These are phyloP conservation scores for Lactarius evosmus DNA, from an alignment of 768 basidiomycete species.

Conservation along the genomic window DNA sequence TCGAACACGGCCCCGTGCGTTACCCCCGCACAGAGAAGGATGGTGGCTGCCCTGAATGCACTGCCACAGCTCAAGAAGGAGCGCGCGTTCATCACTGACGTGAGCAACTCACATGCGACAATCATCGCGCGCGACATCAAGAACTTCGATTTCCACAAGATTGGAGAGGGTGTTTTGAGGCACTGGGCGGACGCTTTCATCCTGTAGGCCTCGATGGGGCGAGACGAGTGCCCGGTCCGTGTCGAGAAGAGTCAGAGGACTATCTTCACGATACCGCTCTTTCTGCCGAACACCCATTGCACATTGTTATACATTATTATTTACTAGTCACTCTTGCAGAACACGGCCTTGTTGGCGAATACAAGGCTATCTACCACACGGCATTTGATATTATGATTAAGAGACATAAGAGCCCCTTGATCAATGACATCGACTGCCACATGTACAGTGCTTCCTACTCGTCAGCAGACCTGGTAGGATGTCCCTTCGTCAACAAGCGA, in stretches of 20 bases:
- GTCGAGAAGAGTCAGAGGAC: neutral
- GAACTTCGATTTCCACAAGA: constrained; percentile 52
- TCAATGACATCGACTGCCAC: too few species aligned
- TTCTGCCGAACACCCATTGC: neutral
- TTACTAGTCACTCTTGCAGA: neutral
- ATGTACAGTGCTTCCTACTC: too few species aligned
- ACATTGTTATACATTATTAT: neutral
- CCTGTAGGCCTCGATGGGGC: constrained; percentile 32
- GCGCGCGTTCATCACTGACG: constrained; percentile 55
- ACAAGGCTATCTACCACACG: too few species aligned
- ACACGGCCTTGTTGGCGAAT: too few species aligned
- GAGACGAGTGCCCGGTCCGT: neutral
- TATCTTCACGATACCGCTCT: neutral
- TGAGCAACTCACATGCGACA: constrained; percentile 65
- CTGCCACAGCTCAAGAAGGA: constrained; percentile 70
- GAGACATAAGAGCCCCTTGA: too few species aligned
- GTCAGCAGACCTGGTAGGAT: neutral
- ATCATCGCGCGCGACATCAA: constrained; percentile 69
- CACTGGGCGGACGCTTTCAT: constrained; percentile 70
- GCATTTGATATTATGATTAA: too few species aligned
- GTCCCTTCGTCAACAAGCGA: neutral
- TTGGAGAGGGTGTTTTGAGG: constrained; percentile 62
- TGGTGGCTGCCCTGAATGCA: constrained; percentile 58
- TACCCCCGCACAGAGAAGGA: constrained; percentile 53
- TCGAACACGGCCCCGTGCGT: constrained; percentile 37